Percentiles rank a stretch among this genome's conserved stretches.
Evolutionary conservation across 164 flowering plant genomes (phyloP).

Genomic region (Litsea cubeba): DNA sequence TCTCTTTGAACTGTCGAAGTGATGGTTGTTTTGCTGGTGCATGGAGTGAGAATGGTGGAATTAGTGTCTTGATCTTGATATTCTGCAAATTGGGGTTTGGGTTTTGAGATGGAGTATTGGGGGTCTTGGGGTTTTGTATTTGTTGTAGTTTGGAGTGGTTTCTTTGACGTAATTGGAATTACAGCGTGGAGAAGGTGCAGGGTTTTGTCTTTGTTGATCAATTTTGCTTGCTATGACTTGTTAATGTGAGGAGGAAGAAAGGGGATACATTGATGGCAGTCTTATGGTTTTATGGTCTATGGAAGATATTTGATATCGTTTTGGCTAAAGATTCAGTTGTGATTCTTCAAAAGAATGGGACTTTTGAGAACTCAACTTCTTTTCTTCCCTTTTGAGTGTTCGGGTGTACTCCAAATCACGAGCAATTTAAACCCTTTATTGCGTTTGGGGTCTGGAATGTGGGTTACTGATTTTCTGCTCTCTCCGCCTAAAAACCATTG

Average conservation of each 20-base stretch:
- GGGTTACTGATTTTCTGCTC: no score
- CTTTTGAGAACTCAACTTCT: neutral
- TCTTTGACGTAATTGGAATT: neutral
- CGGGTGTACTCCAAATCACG: no score
- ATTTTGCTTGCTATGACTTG: neutral
- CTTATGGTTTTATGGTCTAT: neutral
- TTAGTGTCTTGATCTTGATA: slow-evolving; percentile 7
- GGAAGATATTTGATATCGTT: neutral
- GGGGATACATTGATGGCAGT: neutral
- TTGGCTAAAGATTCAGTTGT: neutral
- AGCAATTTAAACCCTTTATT: no score
- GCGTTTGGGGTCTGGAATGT: no score
- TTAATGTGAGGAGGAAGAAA: neutral
- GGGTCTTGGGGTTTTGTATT: neutral
- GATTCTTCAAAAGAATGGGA: neutral
- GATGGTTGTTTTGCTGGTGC: slow-evolving; percentile 2
- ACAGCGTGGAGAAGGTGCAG: neutral
- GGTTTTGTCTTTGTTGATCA: neutral
- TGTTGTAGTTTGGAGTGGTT: neutral
- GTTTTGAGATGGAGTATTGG: neutral
- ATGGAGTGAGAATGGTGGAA: neutral
- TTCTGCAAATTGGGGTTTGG: neutral
- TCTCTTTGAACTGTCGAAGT: neutral
- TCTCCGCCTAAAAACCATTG: no score
- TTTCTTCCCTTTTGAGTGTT: neutral